Evolutionary conservation across 805 yeast species (phyloP).

Genomic region (Nadsonia fulvescens): DNA sequence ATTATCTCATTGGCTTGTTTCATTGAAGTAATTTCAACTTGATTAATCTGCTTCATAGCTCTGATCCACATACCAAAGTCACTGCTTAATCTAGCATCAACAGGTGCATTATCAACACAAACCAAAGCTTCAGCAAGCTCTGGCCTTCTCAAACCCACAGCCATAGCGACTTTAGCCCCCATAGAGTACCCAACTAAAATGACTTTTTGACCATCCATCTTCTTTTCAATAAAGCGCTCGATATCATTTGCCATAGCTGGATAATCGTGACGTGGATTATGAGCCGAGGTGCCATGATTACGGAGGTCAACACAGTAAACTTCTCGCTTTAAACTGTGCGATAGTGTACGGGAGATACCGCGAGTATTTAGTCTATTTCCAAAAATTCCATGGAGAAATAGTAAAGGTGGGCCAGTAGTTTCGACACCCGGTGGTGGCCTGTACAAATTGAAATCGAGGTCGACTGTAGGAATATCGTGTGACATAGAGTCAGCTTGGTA

Average conservation of each 20-base stretch:
- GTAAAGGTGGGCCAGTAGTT: constrained; percentile 31
- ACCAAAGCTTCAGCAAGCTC: constrained; percentile 42
- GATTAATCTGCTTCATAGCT: constrained; percentile 41
- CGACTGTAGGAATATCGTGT: constrained; percentile 23
- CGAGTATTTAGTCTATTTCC: constrained; percentile 74
- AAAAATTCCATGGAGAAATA: constrained; percentile 77
- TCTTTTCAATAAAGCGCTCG: constrained; percentile 42
- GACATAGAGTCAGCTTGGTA: constrained; percentile 6
- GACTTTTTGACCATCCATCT: constrained; percentile 17
- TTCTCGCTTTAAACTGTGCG: constrained; percentile 17
- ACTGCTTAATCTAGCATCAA: constrained; percentile 37
- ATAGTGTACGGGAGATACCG: constrained; percentile 38
- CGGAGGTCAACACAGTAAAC: constrained; percentile 43
- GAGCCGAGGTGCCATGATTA: constrained; percentile 90
- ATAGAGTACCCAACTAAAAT: constrained; percentile 26
- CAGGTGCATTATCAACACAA: constrained; percentile 83
- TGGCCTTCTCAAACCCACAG: constrained; percentile 51
- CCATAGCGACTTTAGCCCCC: constrained; percentile 93
- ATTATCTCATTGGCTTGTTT: constrained; percentile 54
- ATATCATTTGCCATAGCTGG: constrained; percentile 74
- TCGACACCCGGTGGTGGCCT: constrained; percentile 13
- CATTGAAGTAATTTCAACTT: constrained; percentile 26
- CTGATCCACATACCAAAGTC: constrained; percentile 51
- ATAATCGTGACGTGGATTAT: constrained; percentile 50
- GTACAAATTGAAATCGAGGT: constrained; percentile 34